Base-by-base conservation (phyloP, 768 basidiomycete genomes). In the Lactarius tabidus region DNA sequence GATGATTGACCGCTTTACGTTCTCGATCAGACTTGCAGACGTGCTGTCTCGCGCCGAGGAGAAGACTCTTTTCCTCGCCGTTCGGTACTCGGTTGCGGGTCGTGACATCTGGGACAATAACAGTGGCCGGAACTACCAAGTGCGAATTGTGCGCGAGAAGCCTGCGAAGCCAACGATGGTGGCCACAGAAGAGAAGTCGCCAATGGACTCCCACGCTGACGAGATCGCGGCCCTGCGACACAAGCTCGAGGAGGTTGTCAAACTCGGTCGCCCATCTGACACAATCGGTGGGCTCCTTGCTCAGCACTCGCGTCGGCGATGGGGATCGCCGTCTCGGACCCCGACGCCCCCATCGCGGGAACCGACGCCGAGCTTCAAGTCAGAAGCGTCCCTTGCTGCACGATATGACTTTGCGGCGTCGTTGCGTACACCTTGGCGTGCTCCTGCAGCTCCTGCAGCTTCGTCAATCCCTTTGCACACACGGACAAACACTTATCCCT, bases 81-180 rank as follows among this genome's bases (percentile, higher is more conserved):
- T 98, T 54, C 79, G 91, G 60, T 94, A 90, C 71, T 75, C 78
- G 15, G 84, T 87, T 29, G 85, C 77, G 6, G 90, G 90, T 0
- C 77, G 79, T 69, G 95, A 98, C 74, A 83, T 89, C 64, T 98
- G 96, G 96, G 96, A 98, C 75, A 95, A 92, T 78, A 96, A 97
- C 72, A 73, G 70, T 29, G 88, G 89, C 2, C 74, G 80, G 60
- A 92, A 98, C 73, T 98, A 96, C 75, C 78, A 84, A 55, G 84
- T 91, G 61, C 84, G 80, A 62, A 95, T 98, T 72, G 76, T 75
- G 61, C 77, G 78, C 67, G 68, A 72, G 70, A 69, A 70, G 64
- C 23, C 54, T 29, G 69, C 52, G 69, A 74, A 58, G 75, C 73
- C 26, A 76, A 77, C 78, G 60, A 33, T 39, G 58, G 55, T 29